These are phyloP conservation scores for Sphenostylis stenocarpa DNA, from an alignment of 306 rosid genomes.

Conservation along the genomic window DNA sequence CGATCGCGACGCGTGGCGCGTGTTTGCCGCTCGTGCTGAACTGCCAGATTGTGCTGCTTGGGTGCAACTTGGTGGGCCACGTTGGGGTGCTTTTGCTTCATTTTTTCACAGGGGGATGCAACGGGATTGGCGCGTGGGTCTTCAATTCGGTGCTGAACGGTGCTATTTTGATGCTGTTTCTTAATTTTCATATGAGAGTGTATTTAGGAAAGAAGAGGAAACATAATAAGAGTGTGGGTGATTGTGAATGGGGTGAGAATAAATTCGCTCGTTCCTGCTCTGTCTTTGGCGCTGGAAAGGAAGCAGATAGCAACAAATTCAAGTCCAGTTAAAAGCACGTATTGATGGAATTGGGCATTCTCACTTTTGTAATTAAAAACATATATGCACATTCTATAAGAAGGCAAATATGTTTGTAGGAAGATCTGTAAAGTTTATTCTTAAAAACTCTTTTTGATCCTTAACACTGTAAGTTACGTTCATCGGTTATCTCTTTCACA, in stretches of 20 bases:
- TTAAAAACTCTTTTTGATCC: not conserved
- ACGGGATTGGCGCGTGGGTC: conserved; percentile 86
- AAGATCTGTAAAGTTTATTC: not conserved
- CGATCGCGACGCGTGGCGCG: conserved; percentile 56
- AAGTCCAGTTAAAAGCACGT: conserved; percentile 18
- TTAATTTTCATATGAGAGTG: conserved; percentile 61
- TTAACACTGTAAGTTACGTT: not conserved
- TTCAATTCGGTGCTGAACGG: conserved; percentile 69
- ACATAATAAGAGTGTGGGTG: not conserved
- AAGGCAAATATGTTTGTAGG: not conserved
- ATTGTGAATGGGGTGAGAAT: not conserved
- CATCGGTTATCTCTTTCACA: not conserved
- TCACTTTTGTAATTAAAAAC: not conserved
- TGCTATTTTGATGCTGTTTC: conserved; percentile 52
- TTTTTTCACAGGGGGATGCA: conserved; percentile 70
- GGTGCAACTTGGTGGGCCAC: conserved; percentile 69
- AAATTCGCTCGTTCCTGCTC: not conserved
- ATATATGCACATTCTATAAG: not conserved
- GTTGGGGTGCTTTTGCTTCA: conserved; percentile 72
- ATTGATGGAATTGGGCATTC: not conserved
- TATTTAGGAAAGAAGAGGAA: conserved; percentile 34
- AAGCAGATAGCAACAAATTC: not conserved
- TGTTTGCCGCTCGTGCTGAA: conserved; percentile 62
- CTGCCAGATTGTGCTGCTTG: conserved; percentile 62
- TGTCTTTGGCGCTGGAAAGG: not conserved